Evolutionary conservation across 1,139 yeast genomes (phyloP).

Genomic region (Candida buenavistaensis): DNA sequence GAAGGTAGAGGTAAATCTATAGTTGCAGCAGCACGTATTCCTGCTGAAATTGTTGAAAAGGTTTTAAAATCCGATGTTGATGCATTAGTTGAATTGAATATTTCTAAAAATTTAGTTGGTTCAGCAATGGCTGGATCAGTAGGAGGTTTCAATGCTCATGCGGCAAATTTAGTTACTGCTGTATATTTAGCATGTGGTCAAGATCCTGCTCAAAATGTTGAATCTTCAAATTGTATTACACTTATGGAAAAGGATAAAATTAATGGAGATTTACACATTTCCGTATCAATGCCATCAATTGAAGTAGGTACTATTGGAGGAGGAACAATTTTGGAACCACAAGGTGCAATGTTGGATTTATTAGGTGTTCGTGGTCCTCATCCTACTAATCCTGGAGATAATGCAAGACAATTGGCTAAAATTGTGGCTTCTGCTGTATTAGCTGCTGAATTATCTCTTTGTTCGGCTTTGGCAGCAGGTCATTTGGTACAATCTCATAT

Average conservation of each 20-base stretch:
- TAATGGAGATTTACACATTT: conserved; percentile 79
- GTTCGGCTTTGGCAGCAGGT: conserved; percentile 97
- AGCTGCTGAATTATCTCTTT: conserved; percentile 93
- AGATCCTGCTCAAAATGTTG: conserved; percentile 98
- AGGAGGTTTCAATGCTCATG: conserved; percentile 98
- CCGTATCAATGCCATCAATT: conserved; percentile 98
- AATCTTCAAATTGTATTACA: conserved; percentile 95
- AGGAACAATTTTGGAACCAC: conserved; percentile 96
- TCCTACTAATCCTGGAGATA: conserved; percentile 89
- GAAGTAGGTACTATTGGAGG: conserved; percentile 99
- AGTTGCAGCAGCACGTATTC: conserved; percentile 95
- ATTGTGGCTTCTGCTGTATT: conserved; percentile 93
- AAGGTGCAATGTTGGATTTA: conserved; percentile 92
- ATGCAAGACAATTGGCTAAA: conserved; percentile 93
- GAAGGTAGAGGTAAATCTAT: conserved; percentile 98
- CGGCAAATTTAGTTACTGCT: conserved; percentile 94
- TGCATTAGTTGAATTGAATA: conserved; percentile 86
- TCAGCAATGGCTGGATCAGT: conserved; percentile 98
- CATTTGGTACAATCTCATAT: conserved; percentile 97
- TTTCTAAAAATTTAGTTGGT: conserved; percentile 87
- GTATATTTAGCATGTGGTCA: conserved; percentile 94
- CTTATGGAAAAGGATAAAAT: conserved; percentile 70
- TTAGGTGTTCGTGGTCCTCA: conserved; percentile 96
- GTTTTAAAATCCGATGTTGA: conserved; percentile 91
- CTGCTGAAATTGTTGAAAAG: conserved; percentile 72